phyloP scores from a whole-genome alignment of 1,139 yeast genomes.

The Blastobotrys malaysiensis region DNA sequence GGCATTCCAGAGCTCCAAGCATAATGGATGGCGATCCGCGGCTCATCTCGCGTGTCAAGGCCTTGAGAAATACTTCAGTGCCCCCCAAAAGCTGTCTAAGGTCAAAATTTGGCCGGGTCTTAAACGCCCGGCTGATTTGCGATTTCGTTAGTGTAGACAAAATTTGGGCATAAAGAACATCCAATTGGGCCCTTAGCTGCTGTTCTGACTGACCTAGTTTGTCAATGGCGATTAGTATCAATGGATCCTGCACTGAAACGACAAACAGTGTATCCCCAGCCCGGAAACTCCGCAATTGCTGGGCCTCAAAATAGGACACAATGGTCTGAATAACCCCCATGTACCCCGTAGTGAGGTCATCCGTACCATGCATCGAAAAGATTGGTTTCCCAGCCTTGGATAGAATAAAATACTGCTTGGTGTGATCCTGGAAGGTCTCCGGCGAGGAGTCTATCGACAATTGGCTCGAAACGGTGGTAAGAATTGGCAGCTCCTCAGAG shows the following conservation, averaged over 20 bases:
- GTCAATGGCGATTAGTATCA: slow-evolving; percentile 70
- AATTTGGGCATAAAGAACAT: slow-evolving; percentile 71
- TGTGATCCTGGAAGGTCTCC: slow-evolving; percentile 40
- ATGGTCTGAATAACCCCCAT: slow-evolving; percentile 62
- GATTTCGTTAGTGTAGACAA: slow-evolving; percentile 74
- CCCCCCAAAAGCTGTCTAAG: slow-evolving; percentile 70
- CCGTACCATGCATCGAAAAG: slow-evolving; percentile 73
- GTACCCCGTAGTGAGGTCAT: slow-evolving; percentile 63
- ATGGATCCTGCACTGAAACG: slow-evolving; percentile 60
- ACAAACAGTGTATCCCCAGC: slow-evolving; percentile 47
- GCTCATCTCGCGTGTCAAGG: slow-evolving; percentile 53
- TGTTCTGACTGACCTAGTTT: slow-evolving; percentile 47
- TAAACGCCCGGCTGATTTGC: slow-evolving; percentile 62
- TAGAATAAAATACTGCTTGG: slow-evolving; percentile 74
- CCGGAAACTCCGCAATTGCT: slow-evolving; percentile 25
- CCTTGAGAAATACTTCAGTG: slow-evolving; percentile 55
- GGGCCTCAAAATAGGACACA: slow-evolving; percentile 49
- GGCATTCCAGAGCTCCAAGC: slow-evolving; percentile 57
- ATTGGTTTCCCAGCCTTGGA: slow-evolving; percentile 93
- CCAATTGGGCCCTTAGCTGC: slow-evolving; percentile 61
- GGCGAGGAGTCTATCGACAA: background rate
- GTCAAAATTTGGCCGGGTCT: slow-evolving; percentile 74
- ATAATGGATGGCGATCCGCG: slow-evolving; percentile 50
- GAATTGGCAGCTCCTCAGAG: background rate
- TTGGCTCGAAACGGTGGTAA: background rate